A percentile compares a stretch with the other conserved stretches of the same genome.
Evolutionary conservation across 1,139 yeast genomes (phyloP).

Genomic region (Zygosaccharomyces sapae): DNA sequence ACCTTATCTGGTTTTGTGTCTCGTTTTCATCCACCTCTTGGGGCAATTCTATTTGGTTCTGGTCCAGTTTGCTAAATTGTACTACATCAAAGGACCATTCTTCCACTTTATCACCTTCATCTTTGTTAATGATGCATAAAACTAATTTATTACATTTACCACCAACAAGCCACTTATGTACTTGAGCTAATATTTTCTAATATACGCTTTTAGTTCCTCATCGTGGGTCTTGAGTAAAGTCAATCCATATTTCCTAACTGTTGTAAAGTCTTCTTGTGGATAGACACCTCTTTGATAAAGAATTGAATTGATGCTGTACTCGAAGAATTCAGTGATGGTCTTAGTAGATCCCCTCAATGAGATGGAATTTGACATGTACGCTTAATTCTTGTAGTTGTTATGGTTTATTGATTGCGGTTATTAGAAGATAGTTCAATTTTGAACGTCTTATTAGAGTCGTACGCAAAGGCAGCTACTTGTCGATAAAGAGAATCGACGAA

Average conservation of each 20-base stretch:
- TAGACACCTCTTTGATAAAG: conserved; percentile 88
- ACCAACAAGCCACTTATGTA: conserved; percentile 75
- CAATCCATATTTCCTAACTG: conserved; percentile 76
- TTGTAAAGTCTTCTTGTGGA: conserved; percentile 80
- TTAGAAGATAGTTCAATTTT: not conserved
- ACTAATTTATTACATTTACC: conserved; percentile 67
- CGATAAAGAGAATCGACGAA: not conserved
- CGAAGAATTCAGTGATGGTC: conserved; percentile 77
- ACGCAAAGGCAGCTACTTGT: not conserved
- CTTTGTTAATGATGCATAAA: conserved; percentile 65
- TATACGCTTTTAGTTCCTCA: conserved; percentile 70
- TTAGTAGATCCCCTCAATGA: conserved; percentile 76
- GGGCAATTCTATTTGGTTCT: conserved; percentile 9
- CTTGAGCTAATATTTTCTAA: conserved; percentile 65
- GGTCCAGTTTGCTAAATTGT: conserved; percentile 41
- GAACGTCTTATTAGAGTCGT: not conserved
- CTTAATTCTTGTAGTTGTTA: not conserved
- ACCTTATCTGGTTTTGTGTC: conserved; percentile 73
- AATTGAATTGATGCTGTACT: conserved; percentile 73
- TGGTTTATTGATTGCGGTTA: conserved; percentile 8
- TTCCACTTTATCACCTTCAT: conserved; percentile 66
- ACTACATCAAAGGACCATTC: conserved; percentile 73
- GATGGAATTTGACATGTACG: conserved; percentile 31
- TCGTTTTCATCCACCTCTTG: conserved; percentile 35
- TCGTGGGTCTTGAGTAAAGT: conserved; percentile 71